Base-by-base conservation (phyloP, 176 grass and related monocot species). In the Phyllostachys edulis region DNA sequence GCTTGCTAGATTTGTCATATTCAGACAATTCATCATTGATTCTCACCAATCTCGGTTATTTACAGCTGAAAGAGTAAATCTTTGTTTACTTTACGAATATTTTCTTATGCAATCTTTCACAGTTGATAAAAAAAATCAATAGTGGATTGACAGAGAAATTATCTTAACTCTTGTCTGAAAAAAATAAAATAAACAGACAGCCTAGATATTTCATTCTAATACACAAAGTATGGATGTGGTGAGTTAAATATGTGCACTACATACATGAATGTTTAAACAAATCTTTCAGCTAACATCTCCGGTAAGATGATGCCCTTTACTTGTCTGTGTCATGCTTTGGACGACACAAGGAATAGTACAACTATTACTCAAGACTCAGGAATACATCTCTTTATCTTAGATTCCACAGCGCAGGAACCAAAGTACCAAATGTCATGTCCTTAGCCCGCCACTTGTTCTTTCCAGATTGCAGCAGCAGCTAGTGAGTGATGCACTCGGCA, bases 301-400 rank as follows among this genome's bases (percentile, higher is more conserved):
- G 23, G 41, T 36, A 80, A 81, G 52, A 75, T 85, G 40, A 75
- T 81, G 44, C 42, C 51, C 7, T 64, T 81, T 20, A 18, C 63
- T 63, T 47, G 50, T 69, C 52, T 23, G 5, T 85, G 71, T 76
- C 77, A 81, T 81, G 63, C 71, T 81, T 77, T 63, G 65, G 51
- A 63, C 85, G 77, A 77, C 63, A 85, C 81, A 21, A 81, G 70
- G 64, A 89, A 89, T 50, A 76, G 82, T 80, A 63, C 16, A 44
- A 45, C 17, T 54, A 11, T 46, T 73, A 55, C 63, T 86, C 45
- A 65, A 38, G 60, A 87, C 44, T 49, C 47, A 23, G 51, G 70
- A 66, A 68, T 60, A 60, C 8, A 21, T 15, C 37, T 79, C 66
- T 47, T 80, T 75, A 52, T 85, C 76, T 29, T 46, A 69, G 29